A percentile compares a stretch with the other conserved stretches of the same genome.
Evolutionary conservation across 495 filamentous ascomycete species (phyloP).

Genomic region (Penicillium tannophilum): DNA sequence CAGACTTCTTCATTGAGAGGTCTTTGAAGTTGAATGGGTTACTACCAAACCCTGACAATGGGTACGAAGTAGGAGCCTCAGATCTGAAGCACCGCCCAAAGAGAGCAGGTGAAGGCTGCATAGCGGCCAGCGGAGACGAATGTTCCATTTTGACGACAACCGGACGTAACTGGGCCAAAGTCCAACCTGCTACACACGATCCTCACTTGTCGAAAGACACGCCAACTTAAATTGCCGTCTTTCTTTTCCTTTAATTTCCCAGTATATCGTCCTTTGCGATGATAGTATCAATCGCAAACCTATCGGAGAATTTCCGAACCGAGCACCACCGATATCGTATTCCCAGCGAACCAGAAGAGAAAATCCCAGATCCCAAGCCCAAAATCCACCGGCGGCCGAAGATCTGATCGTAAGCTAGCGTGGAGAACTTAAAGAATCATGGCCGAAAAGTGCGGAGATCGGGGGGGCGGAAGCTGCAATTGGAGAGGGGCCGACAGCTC

Average conservation of each 20-base stretch:
- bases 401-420: constrained; percentile 3
- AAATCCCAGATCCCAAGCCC: constrained; percentile 17
- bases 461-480: constrained; percentile 23
- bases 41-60: constrained; percentile 59
- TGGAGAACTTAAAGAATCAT: constrained; percentile 20
- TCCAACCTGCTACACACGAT: constrained; percentile 10
- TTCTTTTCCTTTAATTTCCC: neutral
- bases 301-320: neutral
- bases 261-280: neutral
- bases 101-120: constrained; percentile 76
- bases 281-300: neutral
- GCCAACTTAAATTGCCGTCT: neutral
- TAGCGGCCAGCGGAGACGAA: constrained; percentile 90
- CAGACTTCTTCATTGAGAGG: constrained; percentile 66
- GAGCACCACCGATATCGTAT: neutral
- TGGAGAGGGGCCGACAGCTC: constrained; percentile 28
- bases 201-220: neutral
- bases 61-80: constrained; percentile 54
- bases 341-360: constrained; percentile 2
- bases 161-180: constrained; percentile 8
- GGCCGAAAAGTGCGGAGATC: constrained; percentile 16
- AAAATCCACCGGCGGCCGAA: constrained; percentile 17
- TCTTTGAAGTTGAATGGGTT: constrained; percentile 74
- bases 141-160: constrained; percentile 68
- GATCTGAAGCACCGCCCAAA: constrained; percentile 57